Evolutionary conservation across 805 yeast species (phyloP).

Genomic region (Wickerhamiella australiensis): DNA sequence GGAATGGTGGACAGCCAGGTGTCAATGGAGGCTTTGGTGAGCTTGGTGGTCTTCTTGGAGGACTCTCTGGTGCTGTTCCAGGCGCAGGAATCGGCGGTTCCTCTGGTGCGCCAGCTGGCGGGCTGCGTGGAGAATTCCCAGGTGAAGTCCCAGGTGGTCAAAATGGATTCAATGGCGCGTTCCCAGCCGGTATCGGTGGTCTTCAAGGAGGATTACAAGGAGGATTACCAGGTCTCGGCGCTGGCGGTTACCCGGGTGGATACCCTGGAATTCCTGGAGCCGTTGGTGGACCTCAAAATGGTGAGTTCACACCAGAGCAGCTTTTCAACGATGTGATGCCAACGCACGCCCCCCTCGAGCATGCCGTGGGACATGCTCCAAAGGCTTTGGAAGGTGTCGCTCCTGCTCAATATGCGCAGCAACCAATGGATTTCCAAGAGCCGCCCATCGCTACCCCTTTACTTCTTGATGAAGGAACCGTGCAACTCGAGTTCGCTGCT

Average conservation of each 20-base stretch:
- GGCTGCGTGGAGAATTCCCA: not conserved
- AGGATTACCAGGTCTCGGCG: not conserved
- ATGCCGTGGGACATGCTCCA: not conserved
- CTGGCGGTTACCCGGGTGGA: not conserved
- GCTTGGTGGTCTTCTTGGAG: not conserved
- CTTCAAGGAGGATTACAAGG: not conserved
- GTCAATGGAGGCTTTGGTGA: not conserved
- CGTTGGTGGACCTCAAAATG: not conserved
- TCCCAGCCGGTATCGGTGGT: not conserved
- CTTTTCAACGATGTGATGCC: not conserved
- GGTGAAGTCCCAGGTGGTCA: not conserved
- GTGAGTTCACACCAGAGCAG: not conserved
- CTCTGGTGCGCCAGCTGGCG: not conserved
- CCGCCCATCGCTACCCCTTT: not conserved
- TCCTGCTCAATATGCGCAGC: not conserved
- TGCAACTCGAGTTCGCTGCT: not conserved
- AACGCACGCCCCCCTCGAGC: not conserved
- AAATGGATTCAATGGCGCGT: not conserved
- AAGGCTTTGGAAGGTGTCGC: not conserved
- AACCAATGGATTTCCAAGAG: not conserved
- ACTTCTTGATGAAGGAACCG: not conserved
- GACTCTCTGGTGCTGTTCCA: not conserved
- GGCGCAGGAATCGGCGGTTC: not conserved
- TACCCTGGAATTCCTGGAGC: not conserved
- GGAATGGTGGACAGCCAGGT: not conserved